These are phyloP conservation scores for Aspergillus jensenii DNA, from an alignment of 2,329 filamentous ascomycete species.

Conservation along the genomic window DNA sequence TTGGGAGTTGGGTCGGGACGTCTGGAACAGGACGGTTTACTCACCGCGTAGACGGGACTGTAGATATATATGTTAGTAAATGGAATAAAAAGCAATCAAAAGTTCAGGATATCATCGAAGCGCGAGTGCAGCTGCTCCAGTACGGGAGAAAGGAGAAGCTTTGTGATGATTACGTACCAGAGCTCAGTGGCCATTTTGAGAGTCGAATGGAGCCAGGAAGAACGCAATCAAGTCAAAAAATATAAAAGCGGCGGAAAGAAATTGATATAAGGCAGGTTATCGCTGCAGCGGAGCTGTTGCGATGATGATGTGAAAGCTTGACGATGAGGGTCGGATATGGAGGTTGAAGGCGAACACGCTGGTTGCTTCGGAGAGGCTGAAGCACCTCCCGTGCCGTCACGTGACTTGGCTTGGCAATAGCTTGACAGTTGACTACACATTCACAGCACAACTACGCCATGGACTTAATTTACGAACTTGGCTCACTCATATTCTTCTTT, in stretches of 20 bases:
- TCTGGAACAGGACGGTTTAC: slow-evolving; percentile 46
- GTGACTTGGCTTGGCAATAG: slow-evolving; percentile 32
- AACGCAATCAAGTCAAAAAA: slow-evolving; percentile 11
- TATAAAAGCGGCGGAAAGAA: slow-evolving; percentile 18
- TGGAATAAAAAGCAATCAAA: not conserved
- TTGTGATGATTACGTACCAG: slow-evolving; percentile 65
- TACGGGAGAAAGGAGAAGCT: slow-evolving; percentile 29
- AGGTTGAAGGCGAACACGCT: slow-evolving; percentile 38
- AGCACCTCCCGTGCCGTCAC: slow-evolving; percentile 28
- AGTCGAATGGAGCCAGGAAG: slow-evolving; percentile 17
- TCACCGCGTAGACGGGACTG: slow-evolving; percentile 98
- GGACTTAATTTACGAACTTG: no score
- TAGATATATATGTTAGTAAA: slow-evolving; percentile 28
- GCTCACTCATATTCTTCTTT: no score
- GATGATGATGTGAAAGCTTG: slow-evolving; percentile 29
- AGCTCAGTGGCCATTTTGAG: slow-evolving; percentile 74
- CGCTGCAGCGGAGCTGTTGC: slow-evolving; percentile 26
- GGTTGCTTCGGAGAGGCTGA: slow-evolving; percentile 29
- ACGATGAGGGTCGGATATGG: slow-evolving; percentile 28
- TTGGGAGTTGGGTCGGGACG: not conserved
- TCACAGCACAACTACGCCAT: not conserved
- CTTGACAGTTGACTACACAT: not conserved
- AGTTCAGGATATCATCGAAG: not conserved
- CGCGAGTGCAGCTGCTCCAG: slow-evolving; percentile 32
- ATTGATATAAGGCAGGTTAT: slow-evolving; percentile 21